Evolutionary conservation across 1,284 basidiomycete genomes (phyloP).

Genomic region (Coniferiporia weirii): DNA sequence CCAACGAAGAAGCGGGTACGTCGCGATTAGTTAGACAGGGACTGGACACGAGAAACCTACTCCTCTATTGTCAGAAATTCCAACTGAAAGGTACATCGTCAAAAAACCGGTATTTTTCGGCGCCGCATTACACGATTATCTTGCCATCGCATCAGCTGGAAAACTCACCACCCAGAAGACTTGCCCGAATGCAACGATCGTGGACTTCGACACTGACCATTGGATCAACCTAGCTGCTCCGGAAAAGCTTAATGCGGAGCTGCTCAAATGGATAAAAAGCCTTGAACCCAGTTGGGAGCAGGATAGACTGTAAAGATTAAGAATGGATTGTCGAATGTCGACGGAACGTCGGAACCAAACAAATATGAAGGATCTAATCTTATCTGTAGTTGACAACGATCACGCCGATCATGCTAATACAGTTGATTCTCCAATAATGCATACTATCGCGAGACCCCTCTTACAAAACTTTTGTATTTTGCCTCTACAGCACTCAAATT

Average conservation of each 20-base stretch:
- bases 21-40: background rate
- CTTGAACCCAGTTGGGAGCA: background rate
- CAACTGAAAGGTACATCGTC: slow-evolving; percentile 23
- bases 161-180: slow-evolving; percentile 19
- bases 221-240: slow-evolving; percentile 28
- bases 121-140: slow-evolving; percentile 26
- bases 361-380: too few species aligned
- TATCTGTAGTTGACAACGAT: too few species aligned
- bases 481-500: too few species aligned
- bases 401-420: too few species aligned
- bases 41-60: slow-evolving; percentile 21
- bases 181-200: slow-evolving; percentile 29
- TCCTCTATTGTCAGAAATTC: slow-evolving; percentile 24
- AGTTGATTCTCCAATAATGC: too few species aligned
- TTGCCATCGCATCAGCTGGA: slow-evolving; percentile 23
- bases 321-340: too few species aligned
- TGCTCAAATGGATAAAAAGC: slow-evolving; percentile 28
- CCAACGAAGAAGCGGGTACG: slow-evolving; percentile 16
- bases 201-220: slow-evolving; percentile 30
- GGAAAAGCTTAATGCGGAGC: slow-evolving; percentile 28
- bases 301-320: too few species aligned
- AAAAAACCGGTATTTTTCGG: slow-evolving; percentile 33
- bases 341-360: too few species aligned
- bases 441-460: too few species aligned
- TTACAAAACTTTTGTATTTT: too few species aligned